A percentile compares a stretch with the other conserved stretches of the same genome.
Evolutionary conservation across 257 asterid genomes (phyloP).

Genomic region (Solanum bukasovii): DNA sequence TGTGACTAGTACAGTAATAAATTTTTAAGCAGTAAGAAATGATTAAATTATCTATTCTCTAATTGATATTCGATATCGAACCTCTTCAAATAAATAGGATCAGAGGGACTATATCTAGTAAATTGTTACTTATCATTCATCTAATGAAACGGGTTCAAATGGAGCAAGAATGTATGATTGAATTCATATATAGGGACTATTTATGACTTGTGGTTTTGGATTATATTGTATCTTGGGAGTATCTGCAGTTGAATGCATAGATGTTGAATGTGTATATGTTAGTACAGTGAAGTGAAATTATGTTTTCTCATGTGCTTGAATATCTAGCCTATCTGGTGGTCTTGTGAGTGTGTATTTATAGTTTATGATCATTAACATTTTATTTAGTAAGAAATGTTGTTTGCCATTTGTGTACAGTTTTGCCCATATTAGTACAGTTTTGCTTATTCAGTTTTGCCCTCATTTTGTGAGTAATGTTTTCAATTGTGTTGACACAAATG

Average conservation of each 20-base stretch:
- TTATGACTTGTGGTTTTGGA: too few relatives aligned
- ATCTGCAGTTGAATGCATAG: not conserved
- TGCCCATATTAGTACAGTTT: not conserved
- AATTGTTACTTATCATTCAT: not conserved
- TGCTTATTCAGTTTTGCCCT: not conserved
- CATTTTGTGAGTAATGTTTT: not conserved
- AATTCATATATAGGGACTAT: not conserved
- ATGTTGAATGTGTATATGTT: not conserved
- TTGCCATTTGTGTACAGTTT: not conserved
- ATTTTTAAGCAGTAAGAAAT: not conserved
- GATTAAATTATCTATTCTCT: not conserved
- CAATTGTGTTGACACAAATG: not conserved
- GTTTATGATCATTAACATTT: not conserved
- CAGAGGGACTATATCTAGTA: not conserved
- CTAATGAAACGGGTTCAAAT: not conserved
- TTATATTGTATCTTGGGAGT: not conserved
- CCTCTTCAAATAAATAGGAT: not conserved
- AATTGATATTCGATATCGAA: not conserved
- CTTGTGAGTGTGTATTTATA: not conserved
- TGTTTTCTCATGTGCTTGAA: not conserved
- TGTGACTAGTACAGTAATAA: not conserved
- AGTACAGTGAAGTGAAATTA: not conserved
- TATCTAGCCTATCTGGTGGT: not conserved
- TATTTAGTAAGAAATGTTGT: not conserved
- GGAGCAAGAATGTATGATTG: not conserved